These are phyloP conservation scores for Bipolaris victoriae DNA, from an alignment of 2,329 filamentous ascomycete genomes.

Conservation along the genomic window DNA sequence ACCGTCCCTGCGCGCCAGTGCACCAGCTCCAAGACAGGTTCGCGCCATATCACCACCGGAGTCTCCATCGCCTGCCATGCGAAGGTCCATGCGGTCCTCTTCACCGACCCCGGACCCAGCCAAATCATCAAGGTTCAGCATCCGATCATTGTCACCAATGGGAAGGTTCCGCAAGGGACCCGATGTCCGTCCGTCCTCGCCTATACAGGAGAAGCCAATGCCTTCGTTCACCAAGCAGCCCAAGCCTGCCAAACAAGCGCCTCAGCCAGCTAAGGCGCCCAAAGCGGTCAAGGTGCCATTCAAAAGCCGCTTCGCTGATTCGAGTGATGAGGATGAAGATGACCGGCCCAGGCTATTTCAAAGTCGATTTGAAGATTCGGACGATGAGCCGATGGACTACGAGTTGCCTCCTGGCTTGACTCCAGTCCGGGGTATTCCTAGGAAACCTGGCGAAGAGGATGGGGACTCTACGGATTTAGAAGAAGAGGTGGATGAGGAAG, in stretches of 20 bases:
- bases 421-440: slow-evolving; percentile 66
- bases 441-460: slow-evolving; percentile 60
- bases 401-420: slow-evolving; percentile 50
- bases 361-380: slow-evolving; percentile 58
- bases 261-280: slow-evolving; percentile 19
- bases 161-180: slow-evolving; percentile 57
- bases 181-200: slow-evolving; percentile 20
- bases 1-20: slow-evolving; percentile 40
- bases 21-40: slow-evolving; percentile 44
- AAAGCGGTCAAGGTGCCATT: slow-evolving; percentile 32
- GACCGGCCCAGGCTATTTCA: slow-evolving; percentile 47
- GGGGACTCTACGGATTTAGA: slow-evolving; percentile 62
- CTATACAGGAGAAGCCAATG: slow-evolving; percentile 23
- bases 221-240: slow-evolving; percentile 29
- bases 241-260: slow-evolving; percentile 26
- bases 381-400: slow-evolving; percentile 56
- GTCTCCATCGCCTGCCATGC: slow-evolving; percentile 34
- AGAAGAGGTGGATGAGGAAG: slow-evolving; percentile 48
- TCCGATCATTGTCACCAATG: slow-evolving; percentile 73
- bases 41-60: slow-evolving; percentile 51
- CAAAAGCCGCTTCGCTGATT: slow-evolving; percentile 68
- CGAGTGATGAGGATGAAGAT: slow-evolving; percentile 64
- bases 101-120: slow-evolving; percentile 39
- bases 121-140: slow-evolving; percentile 65
- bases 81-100: slow-evolving; percentile 43